Evolutionary conservation across 2,329 filamentous ascomycete genomes (phyloP), one percentile per base, ranked within the genome.

Genomic region (Aureobasidium sp.): DNA sequence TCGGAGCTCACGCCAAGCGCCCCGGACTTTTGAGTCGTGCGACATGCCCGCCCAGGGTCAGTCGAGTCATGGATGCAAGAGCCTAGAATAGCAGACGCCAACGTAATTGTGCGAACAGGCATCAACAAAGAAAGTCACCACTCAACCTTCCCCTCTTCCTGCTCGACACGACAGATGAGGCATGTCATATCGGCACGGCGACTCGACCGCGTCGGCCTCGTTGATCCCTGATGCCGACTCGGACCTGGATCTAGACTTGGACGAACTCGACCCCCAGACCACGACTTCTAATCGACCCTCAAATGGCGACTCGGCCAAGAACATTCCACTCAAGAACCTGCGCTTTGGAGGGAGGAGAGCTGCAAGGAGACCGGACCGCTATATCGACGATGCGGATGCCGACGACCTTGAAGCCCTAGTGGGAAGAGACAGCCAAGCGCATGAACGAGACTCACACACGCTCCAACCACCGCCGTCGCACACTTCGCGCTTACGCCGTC

Each of bases 211-310:
- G 27, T 47, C 51, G 41, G 47, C 44, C 44, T 45, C 59, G 14
- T 47, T 51, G 36, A 53, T 64, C 41, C 64, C 70, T 62, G 67
- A 70, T 48, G 51, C 65, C 41, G 61, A 92, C 73, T 90, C 87
- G 55, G 88, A 93, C 65, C 84, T 87, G 68, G 87, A 90, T 65
- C 80, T 94, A 70, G 87, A 90, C 65, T 80, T 94, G 70, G 83
- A 90, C 70, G 90, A 93, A 79, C 85, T 94, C 67, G 89, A 92
- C 71, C 88, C 89, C 25, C 69, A 68, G 20, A 68, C 61, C 71
- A 71, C 70, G n/a, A 68, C 69, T 41, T 65, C 69, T 12, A 64
- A 67, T 70, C 48, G 68, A 70, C 7, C 71, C 7, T 72, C 71
- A 60, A 62, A 62, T 39, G 71, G 73, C 62, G 77, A 79, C 67